Percentiles rank a stretch among this genome's conserved stretches.
Evolutionary conservation across 371 early-diverging fungal genomes (phyloP).

Genomic region (Nematocida sp.): DNA sequence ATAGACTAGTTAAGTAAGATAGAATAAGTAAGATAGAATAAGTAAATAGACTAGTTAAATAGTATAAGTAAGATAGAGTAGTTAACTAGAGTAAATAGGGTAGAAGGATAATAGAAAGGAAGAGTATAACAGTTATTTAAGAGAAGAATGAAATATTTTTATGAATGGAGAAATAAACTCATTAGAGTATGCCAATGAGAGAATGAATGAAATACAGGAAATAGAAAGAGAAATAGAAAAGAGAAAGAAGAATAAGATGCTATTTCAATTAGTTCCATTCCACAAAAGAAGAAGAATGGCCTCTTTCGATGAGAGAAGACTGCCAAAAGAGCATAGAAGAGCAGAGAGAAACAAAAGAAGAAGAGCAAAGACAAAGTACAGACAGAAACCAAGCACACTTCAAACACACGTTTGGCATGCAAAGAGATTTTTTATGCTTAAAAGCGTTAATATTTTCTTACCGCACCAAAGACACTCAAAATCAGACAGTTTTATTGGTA

Average conservation of each 20-base stretch:
- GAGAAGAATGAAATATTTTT: too few species aligned
- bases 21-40: too few species aligned
- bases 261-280: constrained; percentile 52
- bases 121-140: too few species aligned
- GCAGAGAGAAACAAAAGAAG: constrained; percentile 28
- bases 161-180: constrained; percentile 34
- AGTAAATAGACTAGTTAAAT: too few species aligned
- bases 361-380: background rate
- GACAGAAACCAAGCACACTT: background rate
- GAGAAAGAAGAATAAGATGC: constrained; percentile 49
- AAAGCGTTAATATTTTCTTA: background rate
- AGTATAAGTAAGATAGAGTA: too few species aligned
- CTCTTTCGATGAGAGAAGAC: constrained; percentile 49
- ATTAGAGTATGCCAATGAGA: constrained; percentile 36
- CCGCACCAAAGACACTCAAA: constrained; percentile 28
- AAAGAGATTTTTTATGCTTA: constrained; percentile 42
- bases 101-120: too few species aligned
- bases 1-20: too few species aligned
- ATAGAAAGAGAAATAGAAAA: constrained; percentile 31
- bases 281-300: constrained; percentile 52
- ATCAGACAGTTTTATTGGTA: constrained; percentile 20
- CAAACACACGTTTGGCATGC: constrained; percentile 42
- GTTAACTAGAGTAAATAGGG: too few species aligned
- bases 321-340: constrained; percentile 25
- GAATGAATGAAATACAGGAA: constrained; percentile 43